A percentile compares a stretch with the other conserved stretches of the same genome.
These are phyloP conservation scores for Wickerhamiella azymoides DNA, from an alignment of 805 yeast genomes.

Conservation along the genomic window DNA sequence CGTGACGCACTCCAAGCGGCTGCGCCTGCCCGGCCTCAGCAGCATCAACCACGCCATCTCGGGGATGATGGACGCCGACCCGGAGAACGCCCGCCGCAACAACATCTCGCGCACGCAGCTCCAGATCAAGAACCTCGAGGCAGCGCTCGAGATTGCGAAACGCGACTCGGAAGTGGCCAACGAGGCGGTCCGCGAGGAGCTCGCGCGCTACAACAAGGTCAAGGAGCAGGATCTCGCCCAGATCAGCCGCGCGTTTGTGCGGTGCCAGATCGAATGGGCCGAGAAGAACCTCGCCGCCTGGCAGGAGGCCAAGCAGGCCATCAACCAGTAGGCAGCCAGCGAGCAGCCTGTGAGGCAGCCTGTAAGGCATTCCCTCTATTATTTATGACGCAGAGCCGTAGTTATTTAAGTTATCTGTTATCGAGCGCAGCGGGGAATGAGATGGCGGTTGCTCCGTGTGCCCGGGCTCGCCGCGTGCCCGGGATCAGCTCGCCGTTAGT, in stretches of 20 bases:
- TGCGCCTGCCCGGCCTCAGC: constrained; percentile 41
- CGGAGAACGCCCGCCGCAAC: constrained; percentile 47
- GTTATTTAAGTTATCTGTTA: too few relatives aligned
- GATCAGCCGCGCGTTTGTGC: constrained; percentile 39
- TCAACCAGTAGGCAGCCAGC: too few relatives aligned
- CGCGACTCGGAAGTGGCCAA: constrained; percentile 38
- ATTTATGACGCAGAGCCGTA: background rate
- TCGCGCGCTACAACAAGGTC: constrained; percentile 33
- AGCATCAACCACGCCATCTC: constrained; percentile 39
- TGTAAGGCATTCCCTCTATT: too few relatives aligned
- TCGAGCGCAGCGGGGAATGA: too few relatives aligned
- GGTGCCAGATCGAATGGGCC: constrained; percentile 52
- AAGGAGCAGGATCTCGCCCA: constrained; percentile 39
- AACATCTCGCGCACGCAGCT: constrained; percentile 32
- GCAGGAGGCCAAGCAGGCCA: constrained; percentile 40
- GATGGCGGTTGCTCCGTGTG: too few relatives aligned
- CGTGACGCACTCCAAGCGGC: constrained; percentile 20
- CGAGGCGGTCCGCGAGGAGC: constrained; percentile 30
- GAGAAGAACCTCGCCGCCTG: constrained; percentile 50
- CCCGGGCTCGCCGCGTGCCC: too few relatives aligned
- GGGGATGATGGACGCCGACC: constrained; percentile 53
- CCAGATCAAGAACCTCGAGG: constrained; percentile 35
- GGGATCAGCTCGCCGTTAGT: too few relatives aligned
- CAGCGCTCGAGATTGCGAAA: constrained; percentile 39
- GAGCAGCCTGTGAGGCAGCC: too few relatives aligned